Base-by-base conservation (phyloP, 2,329 filamentous ascomycete genomes). In the Fusarium burgessii region DNA sequence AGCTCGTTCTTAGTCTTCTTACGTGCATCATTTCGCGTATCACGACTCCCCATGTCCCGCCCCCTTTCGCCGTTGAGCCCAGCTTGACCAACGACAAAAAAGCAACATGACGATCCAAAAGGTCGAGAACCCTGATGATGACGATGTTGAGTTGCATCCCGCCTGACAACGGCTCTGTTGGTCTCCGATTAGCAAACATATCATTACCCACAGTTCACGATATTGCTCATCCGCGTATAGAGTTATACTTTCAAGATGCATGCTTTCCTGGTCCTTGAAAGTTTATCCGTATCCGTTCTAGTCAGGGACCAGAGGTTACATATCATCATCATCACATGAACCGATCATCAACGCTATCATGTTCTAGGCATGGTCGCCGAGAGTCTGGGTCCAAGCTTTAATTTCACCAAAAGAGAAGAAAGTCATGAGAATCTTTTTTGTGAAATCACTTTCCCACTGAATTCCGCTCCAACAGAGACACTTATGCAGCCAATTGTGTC, bases 1-100 rank as follows among this genome's bases (percentile, higher is more conserved):
- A 60, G 66, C 66, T 66, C 50, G 32, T 42, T 60, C 61, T 23
- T 23, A 23, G 23, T 23, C n/a, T 42, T 66, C 49, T 69, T 65
- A 59, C 62, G 41, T 66, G 66, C 66, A 69, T 69, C 66, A 69
- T 69, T 70, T 70, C 67, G 67, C 61, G 67, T 70, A 70, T 70
- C 67, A 70, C 50, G 50, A 66, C 49, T 47, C 55, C 55, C 43
- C 46, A 65, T 47, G 35, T 40, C 41, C 61, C 60, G 54, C 54
- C 67, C 65, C 67, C 61, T 67, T 70, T 70, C 57, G 50, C 32
- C 35, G 45, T 57, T 38, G 51, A 43, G 18, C 25, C 47, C 33
- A 18, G 17, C 42, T 15, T 46, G 25, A 33, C 51, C 7, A 20
- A 33, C 12, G n/a, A 23, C n/a, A 52, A 41, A 36, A 40, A 59